Conservation (phyloP, 345 rosid species). For the Rhodamnia argentea region DNA sequence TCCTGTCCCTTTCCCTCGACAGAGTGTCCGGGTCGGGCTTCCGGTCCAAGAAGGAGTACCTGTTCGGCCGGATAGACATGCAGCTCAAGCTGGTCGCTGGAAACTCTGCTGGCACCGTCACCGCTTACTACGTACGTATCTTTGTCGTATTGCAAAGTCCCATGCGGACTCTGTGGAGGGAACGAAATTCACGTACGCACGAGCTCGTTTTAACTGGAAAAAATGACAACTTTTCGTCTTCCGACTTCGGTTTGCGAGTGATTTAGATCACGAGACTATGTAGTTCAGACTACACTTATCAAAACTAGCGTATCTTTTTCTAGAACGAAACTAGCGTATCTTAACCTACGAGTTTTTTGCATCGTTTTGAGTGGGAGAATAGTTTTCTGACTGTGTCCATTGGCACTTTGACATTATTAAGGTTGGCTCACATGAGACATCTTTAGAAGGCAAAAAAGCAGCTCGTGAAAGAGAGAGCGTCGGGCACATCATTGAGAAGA, state of each 20-base stretch:
- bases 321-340: not conserved
- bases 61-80: slow-evolving; percentile 43
- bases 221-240: not conserved
- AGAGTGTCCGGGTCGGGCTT: slow-evolving; percentile 46
- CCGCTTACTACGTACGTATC: slow-evolving; percentile 35
- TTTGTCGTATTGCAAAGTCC: not conserved
- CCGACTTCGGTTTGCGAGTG: not conserved
- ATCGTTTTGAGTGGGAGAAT: not conserved
- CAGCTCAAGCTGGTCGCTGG: slow-evolving; percentile 55
- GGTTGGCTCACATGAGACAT: not conserved
- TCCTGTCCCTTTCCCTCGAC: slow-evolving; percentile 48
- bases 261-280: not conserved
- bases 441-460: not conserved
- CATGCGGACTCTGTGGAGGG: not conserved
- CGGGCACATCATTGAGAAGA: not conserved
- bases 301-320: not conserved
- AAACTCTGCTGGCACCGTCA: slow-evolving; percentile 55
- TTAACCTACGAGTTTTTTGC: not conserved
- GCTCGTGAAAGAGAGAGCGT: not conserved
- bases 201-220: not conserved
- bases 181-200: not conserved
- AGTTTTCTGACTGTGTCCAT: not conserved
- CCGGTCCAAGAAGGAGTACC: slow-evolving; percentile 36
- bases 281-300: not conserved
- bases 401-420: not conserved